Percentiles rank a stretch among this genome's conserved stretches.
Evolutionary conservation across 805 yeast species (phyloP).

Genomic region (Zygoascus ofunaensis): DNA sequence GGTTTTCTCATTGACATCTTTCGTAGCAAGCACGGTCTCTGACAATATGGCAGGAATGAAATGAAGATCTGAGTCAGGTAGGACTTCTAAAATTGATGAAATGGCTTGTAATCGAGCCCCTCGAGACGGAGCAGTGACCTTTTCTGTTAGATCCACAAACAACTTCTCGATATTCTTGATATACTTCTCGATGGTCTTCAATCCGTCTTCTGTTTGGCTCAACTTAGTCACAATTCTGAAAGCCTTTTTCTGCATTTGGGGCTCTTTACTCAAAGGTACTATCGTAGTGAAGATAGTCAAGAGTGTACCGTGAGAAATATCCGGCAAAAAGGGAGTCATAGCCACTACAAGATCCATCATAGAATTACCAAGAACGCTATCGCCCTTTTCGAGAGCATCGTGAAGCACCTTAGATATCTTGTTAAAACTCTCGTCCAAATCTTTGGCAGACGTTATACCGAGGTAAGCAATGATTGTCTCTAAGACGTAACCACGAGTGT

Average conservation of each 20-base stretch:
- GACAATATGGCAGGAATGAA: slow-evolving; percentile 78
- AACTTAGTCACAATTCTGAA: slow-evolving; percentile 60
- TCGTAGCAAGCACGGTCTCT: slow-evolving; percentile 83
- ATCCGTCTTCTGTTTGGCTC: slow-evolving; percentile 60
- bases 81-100: slow-evolving; percentile 44
- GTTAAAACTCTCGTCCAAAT: slow-evolving; percentile 66
- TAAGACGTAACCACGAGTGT: slow-evolving; percentile 71
- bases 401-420: slow-evolving; percentile 76
- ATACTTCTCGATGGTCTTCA: slow-evolving; percentile 42
- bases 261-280: slow-evolving; percentile 42
- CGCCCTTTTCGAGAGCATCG: slow-evolving; percentile 58
- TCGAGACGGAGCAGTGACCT: slow-evolving; percentile 65
- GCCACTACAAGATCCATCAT: slow-evolving; percentile 87
- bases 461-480: slow-evolving; percentile 81
- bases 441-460: slow-evolving; percentile 56
- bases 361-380: slow-evolving; percentile 36
- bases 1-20: slow-evolving; percentile 87
- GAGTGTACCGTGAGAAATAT: slow-evolving; percentile 58
- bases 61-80: slow-evolving; percentile 57
- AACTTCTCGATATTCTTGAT: slow-evolving; percentile 51
- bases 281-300: slow-evolving; percentile 71
- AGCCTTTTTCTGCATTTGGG: slow-evolving; percentile 78
- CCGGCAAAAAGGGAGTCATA: slow-evolving; percentile 78
- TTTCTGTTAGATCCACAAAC: slow-evolving; percentile 35
- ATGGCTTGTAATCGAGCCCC: slow-evolving; percentile 70